A percentile compares a stretch with the other conserved stretches of the same genome.
Evolutionary conservation across 2,329 filamentous ascomycete genomes (phyloP).

Genomic region (Lecanosticta acicola): DNA sequence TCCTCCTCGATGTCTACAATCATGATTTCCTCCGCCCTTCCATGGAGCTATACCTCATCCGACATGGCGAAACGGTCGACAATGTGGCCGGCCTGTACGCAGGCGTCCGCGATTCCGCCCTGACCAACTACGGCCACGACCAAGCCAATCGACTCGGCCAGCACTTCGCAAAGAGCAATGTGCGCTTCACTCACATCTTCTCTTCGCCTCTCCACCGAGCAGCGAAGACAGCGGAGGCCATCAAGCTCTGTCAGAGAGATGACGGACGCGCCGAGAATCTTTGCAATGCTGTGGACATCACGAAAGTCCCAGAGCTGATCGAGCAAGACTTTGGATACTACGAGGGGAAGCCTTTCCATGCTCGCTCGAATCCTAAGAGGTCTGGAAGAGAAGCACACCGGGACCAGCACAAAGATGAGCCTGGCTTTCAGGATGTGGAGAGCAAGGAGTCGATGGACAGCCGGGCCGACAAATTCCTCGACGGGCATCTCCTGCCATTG

Average conservation of each 20-base stretch:
- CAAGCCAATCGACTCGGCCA: conserved; percentile 68
- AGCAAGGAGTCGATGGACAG: conserved; percentile 59
- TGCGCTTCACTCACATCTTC: conserved; percentile 66
- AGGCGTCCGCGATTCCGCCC: conserved; percentile 69
- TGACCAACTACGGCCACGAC: conserved; percentile 76
- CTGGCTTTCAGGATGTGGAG: conserved; percentile 57
- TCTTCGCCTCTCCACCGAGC: conserved; percentile 74
- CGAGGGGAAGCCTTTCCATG: conserved; percentile 58
- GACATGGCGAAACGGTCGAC: conserved; percentile 86
- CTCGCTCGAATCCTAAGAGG: conserved; percentile 35
- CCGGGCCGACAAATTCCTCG: conserved; percentile 62
- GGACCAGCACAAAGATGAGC: conserved; percentile 37
- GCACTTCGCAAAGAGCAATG: conserved; percentile 58
- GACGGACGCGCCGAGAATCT: neutral
- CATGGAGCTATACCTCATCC: conserved; percentile 68
- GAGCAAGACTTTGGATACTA: conserved; percentile 70
- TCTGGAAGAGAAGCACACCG: conserved; percentile 37
- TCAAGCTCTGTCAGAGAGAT: conserved; percentile 53
- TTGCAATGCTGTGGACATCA: conserved; percentile 30
- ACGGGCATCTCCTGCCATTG: conserved; percentile 56
- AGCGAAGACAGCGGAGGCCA: conserved; percentile 61
- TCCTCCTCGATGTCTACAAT: neutral
- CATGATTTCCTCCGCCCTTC: neutral
- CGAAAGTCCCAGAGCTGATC: conserved; percentile 50
- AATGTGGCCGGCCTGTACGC: conserved; percentile 78